Base-by-base conservation (phyloP, 2,329 filamentous ascomycete genomes). In the Diaporthe caulivora region DNA sequence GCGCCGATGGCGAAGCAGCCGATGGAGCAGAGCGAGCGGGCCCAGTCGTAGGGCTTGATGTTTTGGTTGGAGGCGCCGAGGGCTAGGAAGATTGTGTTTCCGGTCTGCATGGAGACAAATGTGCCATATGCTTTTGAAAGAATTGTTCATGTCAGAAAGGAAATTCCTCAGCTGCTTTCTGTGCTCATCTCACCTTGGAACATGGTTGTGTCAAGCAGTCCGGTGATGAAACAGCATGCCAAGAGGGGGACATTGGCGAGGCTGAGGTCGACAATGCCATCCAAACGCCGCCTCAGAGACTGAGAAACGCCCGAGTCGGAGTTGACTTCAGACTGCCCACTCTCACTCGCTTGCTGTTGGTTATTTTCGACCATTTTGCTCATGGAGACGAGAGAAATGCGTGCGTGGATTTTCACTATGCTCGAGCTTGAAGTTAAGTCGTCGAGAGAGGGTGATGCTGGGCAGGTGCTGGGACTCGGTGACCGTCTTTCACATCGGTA, bases 31-130 rank as follows among this genome's bases (percentile, higher is more conserved):
- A 86, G 80, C 17, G 84, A 86, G 21, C 83, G 82, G 21, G 82
- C 81, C 84, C 84, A 86, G 71, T 83, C 84, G 72, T 80, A 85
- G 2, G 82, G 81, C 53, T 76, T 81, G 44, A 79, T 80, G 67
- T 84, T 84, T 64, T 84, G 83, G 34, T 81, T 80, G 0, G 83
- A 83, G 0, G 83, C 81, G 5, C 83, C 83, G 18, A 85, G 78
- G 15, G 82, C 83, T n/a, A 84, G 78, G 75, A 85, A 85, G 58
- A 85, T 83, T 24, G 83, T 84, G 69, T 84, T 85, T 70, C 83
- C 83, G 80, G 76, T 78, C 64, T 84, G 83, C 83, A 84, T 84
- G 1, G 82, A 84, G 15, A 85, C 83, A 72, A 85, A 85, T 17
- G 83, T 85, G 34, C 82, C 81, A 58, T 84, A 85, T 7, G 83